Percentiles rank a stretch among this genome's conserved stretches.
Evolutionary conservation across 129 eudicot species (phyloP).

Genomic region (Kitagawia praeruptora): DNA sequence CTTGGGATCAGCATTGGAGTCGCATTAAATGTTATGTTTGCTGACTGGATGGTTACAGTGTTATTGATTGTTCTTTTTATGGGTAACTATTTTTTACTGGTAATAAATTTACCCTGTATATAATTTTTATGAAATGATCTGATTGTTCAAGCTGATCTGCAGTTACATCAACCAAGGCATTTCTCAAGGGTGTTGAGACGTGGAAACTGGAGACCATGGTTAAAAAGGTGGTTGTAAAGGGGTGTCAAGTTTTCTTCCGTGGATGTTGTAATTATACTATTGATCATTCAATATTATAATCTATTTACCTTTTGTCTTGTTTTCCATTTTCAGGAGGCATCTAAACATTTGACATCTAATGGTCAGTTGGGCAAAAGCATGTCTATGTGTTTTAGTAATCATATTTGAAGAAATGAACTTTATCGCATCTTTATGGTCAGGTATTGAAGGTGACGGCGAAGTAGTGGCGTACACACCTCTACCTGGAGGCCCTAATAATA

Average conservation of each 20-base stretch:
- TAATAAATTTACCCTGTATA: background rate
- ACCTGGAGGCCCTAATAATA: constrained; percentile 12
- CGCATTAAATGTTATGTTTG: constrained; percentile 23
- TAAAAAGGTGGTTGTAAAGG: constrained; percentile 14
- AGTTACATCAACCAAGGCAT: constrained; percentile 24
- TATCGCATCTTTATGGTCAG: background rate
- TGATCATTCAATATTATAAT: background rate
- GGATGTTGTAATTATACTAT: background rate
- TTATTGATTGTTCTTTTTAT: constrained; percentile 19
- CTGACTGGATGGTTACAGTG: constrained; percentile 28
- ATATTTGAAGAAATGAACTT: background rate
- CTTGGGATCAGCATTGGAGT: constrained; percentile 29
- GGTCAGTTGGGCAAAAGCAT: constrained; percentile 3
- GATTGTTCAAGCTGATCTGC: constrained; percentile 1
- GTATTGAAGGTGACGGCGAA: constrained; percentile 5
- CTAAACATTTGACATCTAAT: background rate
- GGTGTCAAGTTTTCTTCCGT: background rate
- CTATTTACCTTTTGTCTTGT: background rate
- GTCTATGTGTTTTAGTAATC: background rate
- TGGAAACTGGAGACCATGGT: constrained; percentile 26
- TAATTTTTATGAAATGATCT: background rate
- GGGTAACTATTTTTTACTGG: constrained; percentile 10
- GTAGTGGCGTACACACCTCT: constrained; percentile 16
- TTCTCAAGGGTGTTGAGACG: constrained; percentile 25
- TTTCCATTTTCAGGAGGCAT: constrained; percentile 18